Base-by-base conservation (phyloP, 176 grass and related monocot species). In the Oryza officinalis region DNA sequence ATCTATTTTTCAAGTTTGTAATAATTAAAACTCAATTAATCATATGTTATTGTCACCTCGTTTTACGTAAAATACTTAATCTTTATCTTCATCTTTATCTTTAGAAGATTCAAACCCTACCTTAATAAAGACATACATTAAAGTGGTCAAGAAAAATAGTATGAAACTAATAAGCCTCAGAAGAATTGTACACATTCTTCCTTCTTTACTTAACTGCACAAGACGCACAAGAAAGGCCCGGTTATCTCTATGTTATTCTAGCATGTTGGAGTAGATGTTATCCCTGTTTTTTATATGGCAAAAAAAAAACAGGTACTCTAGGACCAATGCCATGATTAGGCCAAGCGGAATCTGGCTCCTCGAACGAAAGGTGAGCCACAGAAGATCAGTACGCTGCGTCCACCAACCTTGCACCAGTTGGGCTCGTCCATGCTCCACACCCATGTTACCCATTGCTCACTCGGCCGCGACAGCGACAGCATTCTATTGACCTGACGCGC, bases 361-460 rank as follows among this genome's bases (percentile, higher is more conserved):
- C 13, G 3, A 30, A 50, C 25, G 7, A 3, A 23, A 18, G 37
- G 9, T 22, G 2, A 10, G n/a, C 41, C 83, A 37, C 79, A 72
- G 66, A 65, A 63, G 65, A 84, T 82, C 84, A 20, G 35, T 25
- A 14, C 23, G 44, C 69, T 37, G 18, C 67, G 85, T 80, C 75
- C 89, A 9, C 13, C 60, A 59, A 10, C 61, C 37, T 45, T 45
- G 23, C 46, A 18, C 54, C 54, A 60, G 22, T 27, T 52, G n/a
- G 23, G 25, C 27, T 32, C 47, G 88, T 87, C 80, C 47, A 80
- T 64, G 8, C 70, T 81, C 74, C 75, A 69, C 5, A 63, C 74
- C 69, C 80, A 84, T 91, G 84, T 87, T 84, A 69, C 61, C 50
- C 6, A 22, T 32, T 37, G 47, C 41, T 74, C 50, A 14, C 64